Percentiles rank a stretch among this genome's conserved stretches.
Evolutionary conservation across 2,329 filamentous ascomycete genomes (phyloP).

Genomic region (Cladosporium sp.): DNA sequence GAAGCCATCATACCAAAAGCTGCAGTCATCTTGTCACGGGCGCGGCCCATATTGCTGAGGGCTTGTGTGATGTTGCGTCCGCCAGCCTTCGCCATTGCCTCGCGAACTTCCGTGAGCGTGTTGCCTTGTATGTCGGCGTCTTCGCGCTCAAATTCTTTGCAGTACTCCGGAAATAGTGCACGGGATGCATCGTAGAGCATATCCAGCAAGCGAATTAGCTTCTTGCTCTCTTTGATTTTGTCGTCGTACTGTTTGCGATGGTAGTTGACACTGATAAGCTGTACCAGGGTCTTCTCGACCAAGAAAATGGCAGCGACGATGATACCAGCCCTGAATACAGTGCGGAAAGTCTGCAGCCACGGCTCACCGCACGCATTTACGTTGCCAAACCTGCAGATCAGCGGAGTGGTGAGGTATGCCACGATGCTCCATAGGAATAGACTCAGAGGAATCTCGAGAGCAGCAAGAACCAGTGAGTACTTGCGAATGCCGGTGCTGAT

Average conservation of each 20-base stretch:
- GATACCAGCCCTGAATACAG: constrained; percentile 58
- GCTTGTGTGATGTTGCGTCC: constrained; percentile 60
- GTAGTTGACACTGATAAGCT: constrained; percentile 69
- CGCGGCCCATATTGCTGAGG: constrained; percentile 57
- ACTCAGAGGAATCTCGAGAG: constrained; percentile 62
- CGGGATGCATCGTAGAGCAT: constrained; percentile 77
- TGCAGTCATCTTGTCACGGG: constrained; percentile 80
- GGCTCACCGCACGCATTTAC: not conserved
- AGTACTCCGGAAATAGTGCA: constrained; percentile 77
- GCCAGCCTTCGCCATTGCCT: constrained; percentile 36
- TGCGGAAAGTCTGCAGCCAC: constrained; percentile 44
- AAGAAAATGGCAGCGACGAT: constrained; percentile 62
- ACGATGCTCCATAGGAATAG: constrained; percentile 66
- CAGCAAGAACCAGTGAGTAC: constrained; percentile 62
- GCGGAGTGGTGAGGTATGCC: constrained; percentile 58
- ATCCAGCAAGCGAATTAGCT: constrained; percentile 66
- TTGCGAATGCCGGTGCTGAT: constrained; percentile 67
- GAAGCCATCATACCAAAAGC: constrained; percentile 80
- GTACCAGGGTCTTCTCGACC: constrained; percentile 65
- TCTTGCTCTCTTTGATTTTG: constrained; percentile 74
- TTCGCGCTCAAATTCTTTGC: constrained; percentile 72
- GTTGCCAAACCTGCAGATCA: constrained; percentile 14
- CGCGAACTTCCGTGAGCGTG: constrained; percentile 51
- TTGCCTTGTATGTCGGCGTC: constrained; percentile 79
- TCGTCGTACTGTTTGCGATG: constrained; percentile 70